Base-by-base conservation (phyloP, 352 stramenopile genomes). In the Pythium guiyangense region DNA sequence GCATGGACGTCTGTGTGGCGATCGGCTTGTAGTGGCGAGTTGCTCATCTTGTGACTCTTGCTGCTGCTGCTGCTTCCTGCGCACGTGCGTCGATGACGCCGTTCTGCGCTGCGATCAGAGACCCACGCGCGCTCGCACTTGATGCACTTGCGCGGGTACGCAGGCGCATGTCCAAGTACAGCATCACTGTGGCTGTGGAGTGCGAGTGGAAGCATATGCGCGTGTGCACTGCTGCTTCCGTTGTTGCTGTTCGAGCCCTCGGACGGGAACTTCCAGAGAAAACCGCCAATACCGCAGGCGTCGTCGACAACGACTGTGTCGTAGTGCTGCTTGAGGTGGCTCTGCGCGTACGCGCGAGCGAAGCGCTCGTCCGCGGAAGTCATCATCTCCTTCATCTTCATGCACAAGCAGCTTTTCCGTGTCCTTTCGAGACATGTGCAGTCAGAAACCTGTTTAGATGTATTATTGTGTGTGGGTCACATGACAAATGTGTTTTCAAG, bases 211-310 rank as follows among this genome's bases (percentile, higher is more conserved):
- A 52, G 45, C 3, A 55, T 20, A 0, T 31, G 47, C 20, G 43
- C 44, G 0, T 52, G n/a, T n/a, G n/a, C 27, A 1, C 20, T 46
- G 14, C 10, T 52, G 20, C 20, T n/a, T n/a, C n/a, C n/a, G n/a
- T n/a, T n/a, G n/a, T n/a, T 35, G 49, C n/a, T n/a, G n/a, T 85
- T 85, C 54, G 67, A 86, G 20, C 76, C 78, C 66, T 89, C 78
- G 1, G 76, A 87, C 1, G 79, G 79, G 51, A 84, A 89, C 51
- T 89, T 89, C 79, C 79, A 87, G 27, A 89, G 51, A 43, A 57
- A 74, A 10, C 60, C 70, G 37, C 67, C 57, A 31, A 75, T 70
- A 15, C 60, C 63, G 48, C 62, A 60, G 22, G 54, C 27, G 49
- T 70, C 64, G 37, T 64, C 49, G 25, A 44, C 31, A 17, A 43